Conservation (phyloP, 192 early-diverging fungal genomes). For the Irineochytrium annulatum region DNA sequence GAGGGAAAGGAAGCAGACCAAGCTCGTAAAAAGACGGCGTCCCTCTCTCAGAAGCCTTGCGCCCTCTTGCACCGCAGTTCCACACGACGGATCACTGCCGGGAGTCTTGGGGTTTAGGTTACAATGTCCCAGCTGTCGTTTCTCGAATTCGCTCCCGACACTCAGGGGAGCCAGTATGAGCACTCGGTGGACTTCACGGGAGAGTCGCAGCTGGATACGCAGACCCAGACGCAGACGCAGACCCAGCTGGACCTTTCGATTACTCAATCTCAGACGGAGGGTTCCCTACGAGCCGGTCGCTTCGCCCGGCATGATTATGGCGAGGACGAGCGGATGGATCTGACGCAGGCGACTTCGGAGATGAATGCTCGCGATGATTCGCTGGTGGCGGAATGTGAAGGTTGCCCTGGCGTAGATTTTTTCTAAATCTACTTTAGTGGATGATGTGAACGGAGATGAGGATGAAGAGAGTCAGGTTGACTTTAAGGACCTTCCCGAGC, state of each 20-base stretch:
- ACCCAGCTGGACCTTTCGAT: not conserved
- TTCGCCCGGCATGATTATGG: not conserved
- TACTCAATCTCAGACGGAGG: not conserved
- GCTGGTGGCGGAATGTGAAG: too few species aligned
- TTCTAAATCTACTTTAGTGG: too few species aligned
- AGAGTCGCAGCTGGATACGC: not conserved
- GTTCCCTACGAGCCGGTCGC: not conserved
- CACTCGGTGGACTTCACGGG: not conserved
- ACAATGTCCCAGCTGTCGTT: too few species aligned
- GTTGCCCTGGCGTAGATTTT: too few species aligned
- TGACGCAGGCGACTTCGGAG: not conserved
- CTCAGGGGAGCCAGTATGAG: not conserved
- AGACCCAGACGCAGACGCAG: slow-evolving; percentile 7
- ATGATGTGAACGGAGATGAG: slow-evolving; percentile 9
- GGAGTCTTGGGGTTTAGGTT: too few species aligned
- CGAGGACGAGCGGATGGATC: not conserved
- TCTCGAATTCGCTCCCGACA: not conserved
- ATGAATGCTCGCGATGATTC: too few species aligned
- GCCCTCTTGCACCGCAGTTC: too few species aligned
- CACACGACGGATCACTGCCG: too few species aligned
- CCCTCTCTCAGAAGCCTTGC: too few species aligned
- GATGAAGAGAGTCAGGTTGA: slow-evolving; percentile 12
- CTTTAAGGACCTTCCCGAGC: slow-evolving; percentile 62
- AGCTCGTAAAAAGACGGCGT: too few species aligned
- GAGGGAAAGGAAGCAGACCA: too few species aligned